Evolutionary conservation across 2,329 filamentous ascomycete genomes (phyloP), one percentile per base, ranked within the genome.

Genomic region (Cercospora sesami): DNA sequence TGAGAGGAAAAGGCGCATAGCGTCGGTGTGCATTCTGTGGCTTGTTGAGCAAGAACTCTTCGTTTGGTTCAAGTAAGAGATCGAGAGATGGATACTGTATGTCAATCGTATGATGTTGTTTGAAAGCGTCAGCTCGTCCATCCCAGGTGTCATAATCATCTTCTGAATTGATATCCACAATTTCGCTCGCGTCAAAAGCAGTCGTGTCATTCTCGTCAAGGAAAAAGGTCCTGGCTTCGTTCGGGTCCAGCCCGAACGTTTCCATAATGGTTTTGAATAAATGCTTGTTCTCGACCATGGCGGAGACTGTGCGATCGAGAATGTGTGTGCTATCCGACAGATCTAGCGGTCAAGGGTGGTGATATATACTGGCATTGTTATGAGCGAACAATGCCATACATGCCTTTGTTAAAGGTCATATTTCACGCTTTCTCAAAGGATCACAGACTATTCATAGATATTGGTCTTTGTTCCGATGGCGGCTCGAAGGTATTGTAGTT

Each of bases 1-100:
- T 66, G 26, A 70, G 58, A 45, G 66, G 66, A 26, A 64, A 61
- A 12, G 68, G 68, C 30, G 64, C 63, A 33, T 65, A 68, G 5
- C 68, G 51, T 18, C 60, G 28, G 23, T 61, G 26, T 6, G 63
- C 51, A 51, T 66, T 65, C 10, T 33, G 14, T 10, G 68, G 66
- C 36, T 39, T 66, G 57, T 70, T 64, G 26, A 70, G 28, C 3
- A 64, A 9, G 12, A 61, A 39, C 4, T 53, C 39, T 39, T 70
- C 66, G 14, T 53, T 31, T n/a, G 39, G 45, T 30, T 64, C 64
- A 18, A 23, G 48, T 10, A 69, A 33, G 16, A 69, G 26, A 5
- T 68, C 61, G 14, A 66, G 60, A 28, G 62, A 53, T 9, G 68
- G 68, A 57, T 68, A 70, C 12, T 60, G 26, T 14, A 70, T 57